Evolutionary conservation across 306 rosid species (phyloP).

Genomic region (Rubus parviflorus): DNA sequence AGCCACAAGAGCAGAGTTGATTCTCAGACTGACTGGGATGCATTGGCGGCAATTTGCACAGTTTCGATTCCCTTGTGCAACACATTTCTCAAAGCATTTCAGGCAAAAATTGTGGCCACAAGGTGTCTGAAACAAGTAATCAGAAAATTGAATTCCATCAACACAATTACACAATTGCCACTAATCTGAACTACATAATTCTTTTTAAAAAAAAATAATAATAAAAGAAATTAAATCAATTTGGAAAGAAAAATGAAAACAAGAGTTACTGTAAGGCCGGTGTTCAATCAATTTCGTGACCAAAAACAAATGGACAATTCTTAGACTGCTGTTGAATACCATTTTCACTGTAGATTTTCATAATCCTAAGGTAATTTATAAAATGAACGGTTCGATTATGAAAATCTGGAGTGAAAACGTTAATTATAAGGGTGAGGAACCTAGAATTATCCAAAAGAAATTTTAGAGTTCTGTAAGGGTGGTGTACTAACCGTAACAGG

Average conservation of each 20-base stretch:
- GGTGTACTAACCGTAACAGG: constrained; percentile 16
- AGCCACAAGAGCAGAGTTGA: constrained; percentile 43
- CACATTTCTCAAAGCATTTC: constrained; percentile 51
- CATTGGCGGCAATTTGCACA: constrained; percentile 50
- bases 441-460: background rate
- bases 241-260: too few species aligned
- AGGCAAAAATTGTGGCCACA: constrained; percentile 67
- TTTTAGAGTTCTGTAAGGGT: background rate
- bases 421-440: background rate
- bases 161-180: background rate
- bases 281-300: too few species aligned
- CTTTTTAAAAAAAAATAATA: too few species aligned
- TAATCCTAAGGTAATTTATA: too few species aligned
- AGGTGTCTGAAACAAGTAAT: constrained; percentile 37
- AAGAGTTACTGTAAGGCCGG: too few species aligned
- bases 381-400: background rate
- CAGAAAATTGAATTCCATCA: background rate
- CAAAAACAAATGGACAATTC: too few species aligned
- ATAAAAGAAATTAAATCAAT: too few species aligned
- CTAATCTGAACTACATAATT: background rate
- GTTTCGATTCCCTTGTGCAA: constrained; percentile 28
- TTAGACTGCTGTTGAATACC: too few species aligned
- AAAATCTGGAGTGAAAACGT: background rate
- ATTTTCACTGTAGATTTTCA: too few species aligned
- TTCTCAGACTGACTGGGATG: constrained; percentile 40